These are phyloP conservation scores for Botryotinia calthae DNA, from an alignment of 2,329 filamentous ascomycete species.

Conservation along the genomic window DNA sequence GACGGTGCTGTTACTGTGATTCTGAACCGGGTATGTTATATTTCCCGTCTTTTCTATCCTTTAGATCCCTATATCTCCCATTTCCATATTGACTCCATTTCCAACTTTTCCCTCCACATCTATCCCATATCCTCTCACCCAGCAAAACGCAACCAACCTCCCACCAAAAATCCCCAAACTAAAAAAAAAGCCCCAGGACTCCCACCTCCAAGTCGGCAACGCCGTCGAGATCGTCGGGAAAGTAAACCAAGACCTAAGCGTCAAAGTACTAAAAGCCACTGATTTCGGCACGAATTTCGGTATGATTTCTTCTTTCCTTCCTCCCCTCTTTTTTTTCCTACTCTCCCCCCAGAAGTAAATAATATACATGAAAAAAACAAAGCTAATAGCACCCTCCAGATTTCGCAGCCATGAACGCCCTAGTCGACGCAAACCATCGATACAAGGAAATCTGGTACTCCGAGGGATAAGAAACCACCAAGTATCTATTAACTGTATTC, in stretches of 20 bases:
- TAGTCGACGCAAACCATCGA: constrained; percentile 83
- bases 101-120: not conserved
- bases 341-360: not conserved
- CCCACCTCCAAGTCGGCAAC: constrained; percentile 66
- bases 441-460: constrained; percentile 76
- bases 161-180: not conserved
- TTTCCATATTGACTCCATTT: not conserved
- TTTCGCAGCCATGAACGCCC: constrained; percentile 69
- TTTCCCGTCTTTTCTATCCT: not conserved
- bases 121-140: not conserved
- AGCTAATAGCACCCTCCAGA: constrained; percentile 41
- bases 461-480: constrained; percentile 2
- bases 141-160: not conserved
- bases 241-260: constrained; percentile 68
- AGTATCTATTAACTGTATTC: not conserved
- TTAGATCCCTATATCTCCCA: not conserved
- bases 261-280: constrained; percentile 67
- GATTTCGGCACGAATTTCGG: constrained; percentile 68
- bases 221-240: constrained; percentile 77
- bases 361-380: not conserved
- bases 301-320: constrained; percentile 45
- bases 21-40: constrained; percentile 55
- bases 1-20: constrained; percentile 72
- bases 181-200: constrained; percentile 52
- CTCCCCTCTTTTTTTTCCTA: constrained; percentile 13